These are phyloP conservation scores for Peniophora sp. DNA, from an alignment of 1,284 basidiomycete genomes.

Conservation along the genomic window DNA sequence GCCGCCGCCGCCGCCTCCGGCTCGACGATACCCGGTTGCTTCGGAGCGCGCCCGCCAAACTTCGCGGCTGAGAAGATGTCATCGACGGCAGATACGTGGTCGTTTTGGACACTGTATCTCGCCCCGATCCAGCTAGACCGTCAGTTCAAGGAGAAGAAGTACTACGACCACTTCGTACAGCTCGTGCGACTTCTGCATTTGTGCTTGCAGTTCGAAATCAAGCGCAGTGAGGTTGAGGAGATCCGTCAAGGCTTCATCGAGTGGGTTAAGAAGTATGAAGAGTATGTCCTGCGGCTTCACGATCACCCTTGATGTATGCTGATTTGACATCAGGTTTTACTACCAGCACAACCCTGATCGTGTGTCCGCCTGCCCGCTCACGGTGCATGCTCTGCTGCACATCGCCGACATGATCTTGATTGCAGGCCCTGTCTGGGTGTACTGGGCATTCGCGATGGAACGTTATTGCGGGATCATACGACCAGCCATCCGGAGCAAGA, in stretches of 20 bases:
- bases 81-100: conserved; percentile 24
- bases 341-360: conserved; percentile 25
- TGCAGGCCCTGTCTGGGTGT: conserved; percentile 31
- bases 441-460: conserved; percentile 36
- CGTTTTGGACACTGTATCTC: conserved; percentile 31
- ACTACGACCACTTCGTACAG: conserved; percentile 34
- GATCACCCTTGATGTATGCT: not conserved
- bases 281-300: conserved; percentile 16
- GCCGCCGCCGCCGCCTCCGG: conserved; percentile 20
- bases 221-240: conserved; percentile 20
- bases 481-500: conserved; percentile 15
- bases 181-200: conserved; percentile 29
- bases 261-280: conserved; percentile 37
- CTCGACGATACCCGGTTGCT: conserved; percentile 29
- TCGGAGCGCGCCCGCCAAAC: conserved; percentile 29
- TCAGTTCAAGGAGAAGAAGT: conserved; percentile 20
- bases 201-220: conserved; percentile 35
- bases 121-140: conserved; percentile 29
- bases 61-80: conserved; percentile 20
- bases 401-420: conserved; percentile 24
- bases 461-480: conserved; percentile 17
- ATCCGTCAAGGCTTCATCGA: conserved; percentile 24
- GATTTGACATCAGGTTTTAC: conserved; percentile 23
- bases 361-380: conserved; percentile 27
- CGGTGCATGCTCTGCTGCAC: conserved; percentile 34